Percentiles rank a stretch among this genome's conserved stretches.
phyloP scores from a whole-genome alignment of 2,329 filamentous ascomycete species.

The Neonectria ditissima region DNA sequence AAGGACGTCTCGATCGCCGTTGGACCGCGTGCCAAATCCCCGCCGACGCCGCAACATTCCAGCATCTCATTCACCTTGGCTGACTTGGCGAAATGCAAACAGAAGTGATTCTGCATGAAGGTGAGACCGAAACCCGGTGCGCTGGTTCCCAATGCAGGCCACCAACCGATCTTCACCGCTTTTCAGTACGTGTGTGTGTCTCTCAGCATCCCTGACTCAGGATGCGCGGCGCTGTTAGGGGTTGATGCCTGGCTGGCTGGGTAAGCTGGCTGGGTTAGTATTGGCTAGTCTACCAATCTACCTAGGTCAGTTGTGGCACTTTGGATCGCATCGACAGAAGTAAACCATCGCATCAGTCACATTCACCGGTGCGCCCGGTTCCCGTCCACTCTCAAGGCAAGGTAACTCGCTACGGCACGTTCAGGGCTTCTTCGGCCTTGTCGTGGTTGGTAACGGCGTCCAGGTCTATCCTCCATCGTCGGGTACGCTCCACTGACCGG shows the following conservation, averaged over 20 bases:
- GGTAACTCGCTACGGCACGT: not conserved
- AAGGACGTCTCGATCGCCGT: conserved; percentile 10
- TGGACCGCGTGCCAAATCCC: conserved; percentile 15
- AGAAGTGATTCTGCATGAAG: conserved; percentile 2
- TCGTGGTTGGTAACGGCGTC: conserved; percentile 29
- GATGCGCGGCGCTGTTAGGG: conserved; percentile 6
- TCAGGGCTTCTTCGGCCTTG: conserved; percentile 15
- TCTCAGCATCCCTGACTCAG: conserved; percentile 6
- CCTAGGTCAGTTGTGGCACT: not conserved
- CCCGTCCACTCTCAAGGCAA: not conserved
- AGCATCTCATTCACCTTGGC: not conserved
- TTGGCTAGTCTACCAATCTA: too few relatives aligned
- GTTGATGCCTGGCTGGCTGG: not conserved
- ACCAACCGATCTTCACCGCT: conserved; percentile 23
- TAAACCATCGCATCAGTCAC: conserved; percentile 1
- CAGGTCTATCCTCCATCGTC: not conserved
- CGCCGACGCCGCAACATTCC: conserved; percentile 11
- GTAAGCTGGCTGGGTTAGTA: too few relatives aligned
- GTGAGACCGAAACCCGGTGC: conserved; percentile 32
- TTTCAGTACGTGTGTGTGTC: conserved; percentile 16
- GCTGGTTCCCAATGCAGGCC: conserved; percentile 31
- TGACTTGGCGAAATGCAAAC: not conserved
- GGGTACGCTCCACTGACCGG: not conserved
- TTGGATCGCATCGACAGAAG: not conserved
- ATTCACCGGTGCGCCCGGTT: conserved; percentile 8